These are phyloP conservation scores for Penicillium arizonense DNA, from an alignment of 495 filamentous ascomycete genomes.

Conservation along the genomic window DNA sequence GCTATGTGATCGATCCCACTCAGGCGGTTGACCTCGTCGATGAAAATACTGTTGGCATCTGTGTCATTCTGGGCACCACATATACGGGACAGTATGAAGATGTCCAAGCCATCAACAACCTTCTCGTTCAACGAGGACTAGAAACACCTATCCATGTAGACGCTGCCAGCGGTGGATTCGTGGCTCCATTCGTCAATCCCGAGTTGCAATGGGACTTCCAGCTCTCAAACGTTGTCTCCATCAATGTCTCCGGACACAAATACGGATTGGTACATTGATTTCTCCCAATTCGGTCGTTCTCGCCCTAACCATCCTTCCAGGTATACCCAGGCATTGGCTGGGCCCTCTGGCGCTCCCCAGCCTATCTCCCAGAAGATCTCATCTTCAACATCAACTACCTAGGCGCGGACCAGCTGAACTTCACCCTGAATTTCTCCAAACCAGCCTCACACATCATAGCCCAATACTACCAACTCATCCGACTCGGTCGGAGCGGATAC, in stretches of 20 bases:
- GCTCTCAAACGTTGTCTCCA: constrained; percentile 79
- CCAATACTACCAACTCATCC: constrained; percentile 92
- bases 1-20: constrained; percentile 81
- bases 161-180: constrained; percentile 84
- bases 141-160: constrained; percentile 86
- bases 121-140: constrained; percentile 63
- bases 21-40: constrained; percentile 77
- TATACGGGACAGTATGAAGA: constrained; percentile 94
- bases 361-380: constrained; percentile 80
- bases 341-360: constrained; percentile 78
- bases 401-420: constrained; percentile 84
- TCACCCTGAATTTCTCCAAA: constrained; percentile 91
- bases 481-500: constrained; percentile 85
- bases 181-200: constrained; percentile 82
- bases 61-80: constrained; percentile 78
- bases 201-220: constrained; percentile 82
- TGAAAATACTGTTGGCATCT: constrained; percentile 92
- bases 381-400: constrained; percentile 98
- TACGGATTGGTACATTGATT: constrained; percentile 50
- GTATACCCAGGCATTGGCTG: constrained; percentile 88
- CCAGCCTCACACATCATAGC: constrained; percentile 87
- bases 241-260: constrained; percentile 91
- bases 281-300: background rate
- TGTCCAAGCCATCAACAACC: constrained; percentile 78
- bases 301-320: background rate